Conservation (phyloP, 2,329 filamentous ascomycete species). For the Scedosporium boydii region DNA sequence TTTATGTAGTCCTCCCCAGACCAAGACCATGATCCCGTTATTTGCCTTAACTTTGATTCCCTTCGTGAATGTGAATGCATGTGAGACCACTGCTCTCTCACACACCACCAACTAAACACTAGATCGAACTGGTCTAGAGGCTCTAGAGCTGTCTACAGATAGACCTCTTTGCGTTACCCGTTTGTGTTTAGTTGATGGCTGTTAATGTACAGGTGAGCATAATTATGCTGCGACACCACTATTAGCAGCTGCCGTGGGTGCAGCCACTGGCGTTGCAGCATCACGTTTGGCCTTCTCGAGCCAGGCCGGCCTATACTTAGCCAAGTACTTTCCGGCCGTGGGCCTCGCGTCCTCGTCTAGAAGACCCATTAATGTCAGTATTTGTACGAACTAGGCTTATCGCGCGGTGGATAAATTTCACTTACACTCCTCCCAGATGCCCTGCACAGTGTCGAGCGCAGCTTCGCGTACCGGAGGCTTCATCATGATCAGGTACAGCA, state of each 20-base stretch:
- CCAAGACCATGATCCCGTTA: too few relatives aligned
- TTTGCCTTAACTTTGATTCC: too few relatives aligned
- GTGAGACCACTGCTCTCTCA: too few relatives aligned
- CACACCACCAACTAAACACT: too few relatives aligned
- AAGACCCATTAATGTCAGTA: constrained; percentile 1
- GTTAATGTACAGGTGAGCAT: neutral
- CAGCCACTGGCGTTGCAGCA: constrained; percentile 12
- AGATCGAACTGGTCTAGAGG: too few relatives aligned
- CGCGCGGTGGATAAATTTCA: constrained; percentile 10
- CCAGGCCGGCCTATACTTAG: constrained; percentile 50
- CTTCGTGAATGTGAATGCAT: too few relatives aligned
- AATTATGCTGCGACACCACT: neutral
- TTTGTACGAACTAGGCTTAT: neutral
- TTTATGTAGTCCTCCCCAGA: too few relatives aligned
- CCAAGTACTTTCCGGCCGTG: constrained; percentile 52
- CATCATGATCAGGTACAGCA: constrained; percentile 60
- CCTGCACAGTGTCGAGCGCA: constrained; percentile 55
- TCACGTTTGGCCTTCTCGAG: constrained; percentile 18
- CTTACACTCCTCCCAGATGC: constrained; percentile 59
- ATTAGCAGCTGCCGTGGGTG: neutral
- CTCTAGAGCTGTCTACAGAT: too few relatives aligned
- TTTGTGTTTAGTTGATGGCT: too few relatives aligned
- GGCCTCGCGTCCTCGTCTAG: constrained; percentile 53
- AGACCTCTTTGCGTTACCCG: too few relatives aligned
- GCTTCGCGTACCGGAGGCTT: constrained; percentile 53